Conservation (phyloP, 2,329 filamentous ascomycete genomes). For the Penicillium sp. region DNA sequence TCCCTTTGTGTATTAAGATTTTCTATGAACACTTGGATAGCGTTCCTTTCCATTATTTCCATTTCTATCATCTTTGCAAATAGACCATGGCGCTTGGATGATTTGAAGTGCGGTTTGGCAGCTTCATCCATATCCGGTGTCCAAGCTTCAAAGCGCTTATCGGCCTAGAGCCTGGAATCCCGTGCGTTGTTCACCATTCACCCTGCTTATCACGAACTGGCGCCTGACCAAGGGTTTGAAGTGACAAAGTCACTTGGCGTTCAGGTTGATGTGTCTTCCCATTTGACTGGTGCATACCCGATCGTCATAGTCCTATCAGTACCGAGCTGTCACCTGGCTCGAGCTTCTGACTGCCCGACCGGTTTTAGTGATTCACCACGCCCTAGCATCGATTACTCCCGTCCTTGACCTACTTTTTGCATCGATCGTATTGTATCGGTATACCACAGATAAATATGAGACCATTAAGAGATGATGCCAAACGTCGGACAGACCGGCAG, state of each 20-base stretch:
- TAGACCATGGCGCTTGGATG: constrained; percentile 3
- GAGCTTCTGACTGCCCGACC: constrained; percentile 13
- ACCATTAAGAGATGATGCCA: constrained; percentile 41
- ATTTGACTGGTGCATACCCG: constrained; percentile 11
- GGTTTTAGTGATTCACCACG: constrained; percentile 6
- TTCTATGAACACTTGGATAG: neutral
- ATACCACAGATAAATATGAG: constrained; percentile 26
- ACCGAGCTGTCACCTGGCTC: constrained; percentile 22
- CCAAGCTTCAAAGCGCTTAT: constrained; percentile 13
- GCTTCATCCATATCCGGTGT: neutral
- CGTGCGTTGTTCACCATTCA: constrained; percentile 5
- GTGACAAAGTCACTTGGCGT: constrained; percentile 16
- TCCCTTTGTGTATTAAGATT: neutral
- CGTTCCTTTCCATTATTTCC: neutral
- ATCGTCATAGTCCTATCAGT: constrained; percentile 18
- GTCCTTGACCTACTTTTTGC: constrained; percentile 3
- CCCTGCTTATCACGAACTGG: neutral
- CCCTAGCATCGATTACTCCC: constrained; percentile 3
- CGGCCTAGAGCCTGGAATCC: constrained; percentile 5
- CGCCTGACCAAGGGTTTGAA: constrained; percentile 15
- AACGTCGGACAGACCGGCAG: constrained; percentile 43
- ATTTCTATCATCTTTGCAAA: neutral
- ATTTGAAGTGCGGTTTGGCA: constrained; percentile 1
- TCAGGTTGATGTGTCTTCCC: constrained; percentile 13
- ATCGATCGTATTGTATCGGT: constrained; percentile 1